phyloP scores from a whole-genome alignment of 1,139 yeast genomes.

The Geotrichum bryndzae region DNA sequence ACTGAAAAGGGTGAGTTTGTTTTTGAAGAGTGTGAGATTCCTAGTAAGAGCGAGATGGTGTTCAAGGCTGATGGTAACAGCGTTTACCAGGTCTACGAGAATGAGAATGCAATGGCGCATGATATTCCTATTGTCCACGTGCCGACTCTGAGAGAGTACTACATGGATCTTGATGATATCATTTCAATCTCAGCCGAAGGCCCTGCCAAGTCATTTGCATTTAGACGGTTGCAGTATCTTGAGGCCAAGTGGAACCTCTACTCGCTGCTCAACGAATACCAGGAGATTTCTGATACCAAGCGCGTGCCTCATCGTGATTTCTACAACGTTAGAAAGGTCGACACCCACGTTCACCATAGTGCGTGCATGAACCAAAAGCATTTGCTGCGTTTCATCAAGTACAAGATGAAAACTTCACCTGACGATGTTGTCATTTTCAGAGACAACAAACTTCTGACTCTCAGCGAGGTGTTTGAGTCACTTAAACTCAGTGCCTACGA shows the following conservation, averaged over 20 bases:
- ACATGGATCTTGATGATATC: conserved; percentile 70
- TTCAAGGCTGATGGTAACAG: conserved; percentile 55
- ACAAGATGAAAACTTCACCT: conserved; percentile 74
- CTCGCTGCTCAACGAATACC: conserved; percentile 79
- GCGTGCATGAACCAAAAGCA: conserved; percentile 99
- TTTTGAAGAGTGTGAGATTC: conserved; percentile 56
- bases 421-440: conserved; percentile 88
- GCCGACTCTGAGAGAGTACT: conserved; percentile 78
- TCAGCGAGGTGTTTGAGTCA: conserved; percentile 83
- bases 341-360: conserved; percentile 97
- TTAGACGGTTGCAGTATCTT: conserved; percentile 82
- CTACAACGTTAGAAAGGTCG: conserved; percentile 96
- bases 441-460: conserved; percentile 85
- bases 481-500: conserved; percentile 89
- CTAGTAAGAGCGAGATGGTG: conserved; percentile 50
- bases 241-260: conserved; percentile 97
- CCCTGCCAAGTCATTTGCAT: conserved; percentile 95
- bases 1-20: conserved; percentile 50
- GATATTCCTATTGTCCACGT: conserved; percentile 47
- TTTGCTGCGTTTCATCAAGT: conserved; percentile 85
- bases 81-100: conserved; percentile 58
- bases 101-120: conserved; percentile 29
- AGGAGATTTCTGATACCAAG: conserved; percentile 81
- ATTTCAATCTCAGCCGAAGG: conserved; percentile 80
- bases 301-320: conserved; percentile 92